These are phyloP conservation scores for Hypoxylon intermedium DNA, from an alignment of 495 filamentous ascomycete genomes.

Conservation along the genomic window DNA sequence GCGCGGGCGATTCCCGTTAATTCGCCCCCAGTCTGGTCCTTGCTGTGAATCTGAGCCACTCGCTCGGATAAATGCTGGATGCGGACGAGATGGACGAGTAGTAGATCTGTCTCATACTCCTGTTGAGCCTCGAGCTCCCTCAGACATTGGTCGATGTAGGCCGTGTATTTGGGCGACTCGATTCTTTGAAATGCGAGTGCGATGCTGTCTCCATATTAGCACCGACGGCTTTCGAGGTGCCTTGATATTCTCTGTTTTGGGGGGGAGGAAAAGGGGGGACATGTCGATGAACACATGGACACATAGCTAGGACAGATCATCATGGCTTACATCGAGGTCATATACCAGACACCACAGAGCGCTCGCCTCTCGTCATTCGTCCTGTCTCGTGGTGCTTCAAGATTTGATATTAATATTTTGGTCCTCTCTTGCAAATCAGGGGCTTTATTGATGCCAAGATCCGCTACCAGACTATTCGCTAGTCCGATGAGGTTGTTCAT, in stretches of 20 bases:
- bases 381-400: slow-evolving; percentile 21
- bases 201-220: slow-evolving; percentile 25
- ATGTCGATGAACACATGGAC: too few species aligned
- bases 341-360: slow-evolving; percentile 52
- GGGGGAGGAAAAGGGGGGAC: too few species aligned
- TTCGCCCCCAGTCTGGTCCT: slow-evolving; percentile 22
- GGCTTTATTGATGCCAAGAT: slow-evolving; percentile 52
- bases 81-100: slow-evolving; percentile 45
- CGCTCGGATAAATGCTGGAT: slow-evolving; percentile 50
- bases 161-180: slow-evolving; percentile 43
- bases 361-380: slow-evolving; percentile 46
- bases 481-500: slow-evolving; percentile 55
- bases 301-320: neutral
- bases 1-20: slow-evolving; percentile 23
- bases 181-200: slow-evolving; percentile 42
- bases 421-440: slow-evolving; percentile 38
- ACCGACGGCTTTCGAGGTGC: neutral
- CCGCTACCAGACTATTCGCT: slow-evolving; percentile 53
- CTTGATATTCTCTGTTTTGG: neutral
- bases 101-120: slow-evolving; percentile 44
- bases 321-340: slow-evolving; percentile 47
- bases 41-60: slow-evolving; percentile 41
- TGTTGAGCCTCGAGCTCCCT: slow-evolving; percentile 41
- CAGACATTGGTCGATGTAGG: slow-evolving; percentile 47
- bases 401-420: slow-evolving; percentile 24